Percentiles rank a stretch among this genome's conserved stretches.
phyloP scores from a whole-genome alignment of 2,329 filamentous ascomycete species.

The Ambrosiella cleistominuta region DNA sequence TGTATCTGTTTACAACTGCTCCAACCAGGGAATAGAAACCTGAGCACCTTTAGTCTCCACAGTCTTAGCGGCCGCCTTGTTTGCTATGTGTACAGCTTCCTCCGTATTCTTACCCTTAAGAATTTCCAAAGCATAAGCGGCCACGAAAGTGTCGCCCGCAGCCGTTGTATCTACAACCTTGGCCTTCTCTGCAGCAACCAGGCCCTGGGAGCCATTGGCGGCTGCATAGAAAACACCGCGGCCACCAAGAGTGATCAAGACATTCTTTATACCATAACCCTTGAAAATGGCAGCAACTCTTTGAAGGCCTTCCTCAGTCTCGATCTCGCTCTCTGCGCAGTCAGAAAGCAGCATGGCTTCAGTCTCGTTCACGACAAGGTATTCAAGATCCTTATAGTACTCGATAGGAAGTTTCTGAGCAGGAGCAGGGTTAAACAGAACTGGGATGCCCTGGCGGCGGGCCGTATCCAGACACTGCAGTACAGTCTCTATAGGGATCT shows the following conservation, averaged over 20 bases:
- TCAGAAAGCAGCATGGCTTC: slow-evolving; percentile 43
- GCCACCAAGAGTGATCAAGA: slow-evolving; percentile 50
- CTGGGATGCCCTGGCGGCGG: slow-evolving; percentile 25
- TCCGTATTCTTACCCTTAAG: slow-evolving; percentile 6
- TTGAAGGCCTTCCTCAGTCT: slow-evolving; percentile 2
- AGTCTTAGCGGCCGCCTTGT: slow-evolving; percentile 12
- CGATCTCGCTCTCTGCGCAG: slow-evolving; percentile 2
- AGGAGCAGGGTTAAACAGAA: slow-evolving; percentile 56
- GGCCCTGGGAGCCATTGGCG: slow-evolving; percentile 22
- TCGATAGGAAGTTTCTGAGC: slow-evolving; percentile 41
- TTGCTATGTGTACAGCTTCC: slow-evolving; percentile 7
- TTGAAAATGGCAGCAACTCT: slow-evolving; percentile 30
- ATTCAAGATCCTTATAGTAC: slow-evolving; percentile 39
- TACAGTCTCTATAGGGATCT: slow-evolving; percentile 37
- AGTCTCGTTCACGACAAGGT: slow-evolving; percentile 58
- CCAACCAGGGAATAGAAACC: slow-evolving; percentile 13
- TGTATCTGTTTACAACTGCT: slow-evolving; percentile 7
- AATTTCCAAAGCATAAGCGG: slow-evolving; percentile 36
- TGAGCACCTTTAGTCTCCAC: slow-evolving; percentile 12
- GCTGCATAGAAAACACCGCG: slow-evolving; percentile 38
- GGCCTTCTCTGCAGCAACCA: slow-evolving; percentile 27
- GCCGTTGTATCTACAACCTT: slow-evolving; percentile 61
- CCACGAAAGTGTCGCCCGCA: slow-evolving; percentile 59
- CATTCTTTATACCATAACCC: slow-evolving; percentile 38
- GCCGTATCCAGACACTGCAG: slow-evolving; percentile 30